Evolutionary conservation across 768 basidiomycete species (phyloP), one percentile per base, ranked within the genome.

Genomic region (Coprinopsis marcescibilis): DNA sequence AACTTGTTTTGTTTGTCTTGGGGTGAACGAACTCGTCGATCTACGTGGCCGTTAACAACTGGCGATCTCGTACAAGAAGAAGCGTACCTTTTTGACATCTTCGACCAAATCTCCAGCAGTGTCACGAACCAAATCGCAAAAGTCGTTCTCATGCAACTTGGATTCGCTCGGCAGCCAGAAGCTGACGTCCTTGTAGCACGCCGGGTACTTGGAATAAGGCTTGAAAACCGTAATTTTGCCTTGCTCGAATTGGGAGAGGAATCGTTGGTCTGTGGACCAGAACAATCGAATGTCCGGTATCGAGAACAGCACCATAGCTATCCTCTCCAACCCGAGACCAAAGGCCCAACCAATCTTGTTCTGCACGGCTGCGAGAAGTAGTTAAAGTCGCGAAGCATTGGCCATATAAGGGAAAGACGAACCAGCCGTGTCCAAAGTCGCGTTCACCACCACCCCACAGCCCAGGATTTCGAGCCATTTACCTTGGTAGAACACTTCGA

Each of bases 221-320:
- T 82, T 81, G 76, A 98, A 99, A 1, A 80, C 76, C 10, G 75
- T 78, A 54, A 99, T 87, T 50, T 81, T 64, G 7, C 85, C 89
- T 35, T 77, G 69, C 32, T 72, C 65, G 64, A 99, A 99, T 57
- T 99, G 96, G 11, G 78, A 75, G 21, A 85, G 69, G 75, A 99
- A 99, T 11, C 94, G 83, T 14, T 76, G 57, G 58, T 99, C 96
- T 40, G 68, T 66, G 2, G 93, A 93, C 96, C 96, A 99, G 75
- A 99, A 99, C 12, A 99, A 72, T 14, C 96, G 86, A 60, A 99
- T 98, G 63, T 99, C 96, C 7, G 95, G 96, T 43, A 99, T 95
- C 12, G 84, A 85, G 69, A 85, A 98, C 38, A 99, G 79, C 51
- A 98, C 81, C 96, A 99, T 99, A 13, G 94, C 92, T 53, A 98